Base-by-base conservation (phyloP, 1,284 basidiomycete genomes). In the Peniophora sp. region DNA sequence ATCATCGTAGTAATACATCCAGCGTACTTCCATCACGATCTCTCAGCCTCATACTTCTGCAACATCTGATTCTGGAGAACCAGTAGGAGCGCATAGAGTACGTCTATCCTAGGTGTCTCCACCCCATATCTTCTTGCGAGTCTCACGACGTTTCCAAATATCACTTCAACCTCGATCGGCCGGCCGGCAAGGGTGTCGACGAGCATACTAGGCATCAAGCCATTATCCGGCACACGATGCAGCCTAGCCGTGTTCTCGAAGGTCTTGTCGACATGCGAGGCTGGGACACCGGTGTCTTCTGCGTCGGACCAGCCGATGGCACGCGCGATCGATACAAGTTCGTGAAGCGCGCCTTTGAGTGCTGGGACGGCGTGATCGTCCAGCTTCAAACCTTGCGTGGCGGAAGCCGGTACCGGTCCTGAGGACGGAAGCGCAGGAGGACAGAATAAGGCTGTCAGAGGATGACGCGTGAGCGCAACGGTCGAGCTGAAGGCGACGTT, bases 151-250 rank as follows among this genome's bases (percentile, higher is more conserved):
- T 81, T 76, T 0, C 83, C 83, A 11, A 84, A 58, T 51, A 85
- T 81, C 14, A 73, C 80, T 58, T 85, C 82, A 0, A 85, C 75
- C 62, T 86, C 83, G 52, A 85, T 76, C 9, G 84, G 81, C 41
- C 68, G 67, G 3, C 71, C 74, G 17, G 65, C 68, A 55, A 78
- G 71, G 37, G 72, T 66, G 61, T 85, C 83, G 11, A 84, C 68
- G 32, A 85, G 64, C 79, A 84, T 83, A 58, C 81, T 83, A 3
- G 79, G 72, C 45, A 72, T 66, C 50, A 82, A 74, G 11, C 52
- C 68, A 56, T 68, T 74, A 8, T 74, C 67, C 2, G 79, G 69
- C 24, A 57, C 57, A 24, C 56, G 57, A 54, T 81, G 71, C 24
- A 74, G 37, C 15, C 57, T 53, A 17, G 65, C 62, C 10, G 74